Evolutionary conservation across 352 stramenopile species (phyloP).

Genomic region (Globisporangium middletonii): DNA sequence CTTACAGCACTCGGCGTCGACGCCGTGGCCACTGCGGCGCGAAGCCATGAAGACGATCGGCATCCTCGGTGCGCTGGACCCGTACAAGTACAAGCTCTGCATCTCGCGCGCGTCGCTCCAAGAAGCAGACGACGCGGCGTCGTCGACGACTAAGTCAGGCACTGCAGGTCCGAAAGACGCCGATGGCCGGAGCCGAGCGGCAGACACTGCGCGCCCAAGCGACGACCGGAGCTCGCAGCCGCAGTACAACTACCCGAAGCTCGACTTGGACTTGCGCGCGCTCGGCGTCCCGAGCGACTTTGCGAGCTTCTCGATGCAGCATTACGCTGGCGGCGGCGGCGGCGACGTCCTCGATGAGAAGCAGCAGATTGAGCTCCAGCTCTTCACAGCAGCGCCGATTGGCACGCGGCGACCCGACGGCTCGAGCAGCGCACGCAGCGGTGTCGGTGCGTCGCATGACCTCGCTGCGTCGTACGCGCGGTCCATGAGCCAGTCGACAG

Average conservation of each 20-base stretch:
- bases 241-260: constrained; percentile 33
- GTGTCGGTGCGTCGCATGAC: background rate
- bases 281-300: constrained; percentile 52
- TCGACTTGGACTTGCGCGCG: constrained; percentile 56
- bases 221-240: constrained; percentile 10
- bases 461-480: constrained; percentile 7
- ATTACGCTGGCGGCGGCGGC: constrained; percentile 10
- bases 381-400: constrained; percentile 84
- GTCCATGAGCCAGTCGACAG: constrained; percentile 17
- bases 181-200: background rate
- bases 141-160: constrained; percentile 9
- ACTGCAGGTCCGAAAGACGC: background rate
- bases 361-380: constrained; percentile 80
- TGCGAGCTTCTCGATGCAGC: constrained; percentile 43
- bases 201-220: no score
- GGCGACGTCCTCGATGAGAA: constrained; percentile 78
- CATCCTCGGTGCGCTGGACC: constrained; percentile 93
- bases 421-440: constrained; percentile 2
- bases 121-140: constrained; percentile 53
- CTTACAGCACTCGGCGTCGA: constrained; percentile 87
- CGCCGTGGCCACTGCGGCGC: constrained; percentile 89
- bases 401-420: constrained; percentile 57
- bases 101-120: constrained; percentile 61
- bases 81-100: constrained; percentile 92
- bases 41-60: constrained; percentile 97